Evolutionary conservation across 768 basidiomycete genomes (phyloP).

Genomic region (Tylopilus plumbeoviolaceoides): DNA sequence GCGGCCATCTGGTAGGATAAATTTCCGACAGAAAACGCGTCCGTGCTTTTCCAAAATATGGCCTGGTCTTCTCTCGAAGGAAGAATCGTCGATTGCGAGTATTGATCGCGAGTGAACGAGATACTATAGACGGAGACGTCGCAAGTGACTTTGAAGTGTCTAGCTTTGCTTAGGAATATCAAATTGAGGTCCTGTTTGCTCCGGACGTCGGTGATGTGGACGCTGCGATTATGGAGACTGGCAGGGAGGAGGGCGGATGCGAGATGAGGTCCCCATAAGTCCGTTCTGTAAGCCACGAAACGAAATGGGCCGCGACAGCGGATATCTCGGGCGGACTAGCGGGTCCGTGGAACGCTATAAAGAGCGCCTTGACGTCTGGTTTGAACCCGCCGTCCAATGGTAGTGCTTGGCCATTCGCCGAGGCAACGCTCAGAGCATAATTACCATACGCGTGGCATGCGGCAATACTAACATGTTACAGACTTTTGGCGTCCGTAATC

Average conservation of each 20-base stretch:
- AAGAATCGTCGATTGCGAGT: slow-evolving; percentile 57
- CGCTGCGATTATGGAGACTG: slow-evolving; percentile 82
- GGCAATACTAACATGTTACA: slow-evolving; percentile 66
- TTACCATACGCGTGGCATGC: slow-evolving; percentile 74
- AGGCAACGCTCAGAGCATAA: slow-evolving; percentile 78
- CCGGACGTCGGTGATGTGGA: slow-evolving; percentile 90
- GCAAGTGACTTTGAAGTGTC: slow-evolving; percentile 91
- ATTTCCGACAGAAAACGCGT: slow-evolving; percentile 82
- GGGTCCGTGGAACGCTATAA: slow-evolving; percentile 68
- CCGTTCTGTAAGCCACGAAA: slow-evolving; percentile 83
- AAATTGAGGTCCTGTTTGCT: slow-evolving; percentile 82
- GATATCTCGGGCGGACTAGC: slow-evolving; percentile 55
- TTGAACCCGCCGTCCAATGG: slow-evolving; percentile 68
- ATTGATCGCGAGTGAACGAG: slow-evolving; percentile 80
- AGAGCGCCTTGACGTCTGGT: slow-evolving; percentile 80
- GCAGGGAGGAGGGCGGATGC: slow-evolving; percentile 91
- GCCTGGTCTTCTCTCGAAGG: slow-evolving; percentile 76
- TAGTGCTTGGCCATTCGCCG: slow-evolving; percentile 62
- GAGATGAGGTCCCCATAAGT: slow-evolving; percentile 81
- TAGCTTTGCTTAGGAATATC: slow-evolving; percentile 92
- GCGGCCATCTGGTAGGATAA: slow-evolving; percentile 72
- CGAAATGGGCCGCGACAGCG: slow-evolving; percentile 80
- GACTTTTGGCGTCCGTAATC: slow-evolving; percentile 63
- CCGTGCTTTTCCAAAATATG: slow-evolving; percentile 80
- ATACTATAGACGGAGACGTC: slow-evolving; percentile 93